These are phyloP conservation scores for Diddensiella santjacobensis DNA, from an alignment of 805 yeast genomes.

Conservation along the genomic window DNA sequence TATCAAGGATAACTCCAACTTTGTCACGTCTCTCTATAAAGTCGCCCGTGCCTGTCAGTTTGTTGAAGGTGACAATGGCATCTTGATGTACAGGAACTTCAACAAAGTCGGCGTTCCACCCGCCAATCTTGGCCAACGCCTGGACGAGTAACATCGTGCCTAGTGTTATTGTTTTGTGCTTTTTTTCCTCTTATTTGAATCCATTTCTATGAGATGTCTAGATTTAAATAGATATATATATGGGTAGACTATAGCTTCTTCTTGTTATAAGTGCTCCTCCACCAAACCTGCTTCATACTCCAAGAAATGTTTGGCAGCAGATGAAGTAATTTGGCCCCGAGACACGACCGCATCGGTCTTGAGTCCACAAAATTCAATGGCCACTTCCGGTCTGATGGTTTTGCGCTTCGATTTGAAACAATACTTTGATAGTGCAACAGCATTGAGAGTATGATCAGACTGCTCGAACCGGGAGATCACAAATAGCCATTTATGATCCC, in stretches of 20 bases:
- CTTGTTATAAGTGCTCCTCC: slow-evolving; percentile 3
- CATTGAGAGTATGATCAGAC: slow-evolving; percentile 41
- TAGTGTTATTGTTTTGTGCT: slow-evolving; percentile 8
- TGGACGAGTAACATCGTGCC: slow-evolving; percentile 5
- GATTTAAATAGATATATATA: not conserved
- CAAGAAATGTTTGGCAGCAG: slow-evolving; percentile 24
- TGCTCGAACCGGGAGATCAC: slow-evolving; percentile 59
- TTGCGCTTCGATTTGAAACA: slow-evolving; percentile 76
- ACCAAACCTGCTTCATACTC: slow-evolving; percentile 23
- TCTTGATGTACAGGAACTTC: slow-evolving; percentile 68
- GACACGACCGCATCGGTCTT: slow-evolving; percentile 41
- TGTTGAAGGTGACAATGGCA: slow-evolving; percentile 65
- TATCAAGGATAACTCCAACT: slow-evolving; percentile 60
- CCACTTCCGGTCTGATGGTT: slow-evolving; percentile 66
- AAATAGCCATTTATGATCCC: slow-evolving; percentile 88
- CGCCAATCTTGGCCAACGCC: slow-evolving; percentile 8
- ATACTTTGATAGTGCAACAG: slow-evolving; percentile 68
- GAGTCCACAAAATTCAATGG: slow-evolving; percentile 53
- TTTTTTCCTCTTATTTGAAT: slow-evolving; percentile 7
- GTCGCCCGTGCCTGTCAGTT: slow-evolving; percentile 62
- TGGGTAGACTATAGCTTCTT: not conserved
- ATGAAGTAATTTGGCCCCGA: slow-evolving; percentile 26
- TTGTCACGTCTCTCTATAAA: slow-evolving; percentile 62
- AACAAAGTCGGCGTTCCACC: slow-evolving; percentile 51
- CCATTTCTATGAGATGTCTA: not conserved